Evolutionary conservation across 495 filamentous ascomycete species (phyloP).

Genomic region (Penicillium dipodomyicola): DNA sequence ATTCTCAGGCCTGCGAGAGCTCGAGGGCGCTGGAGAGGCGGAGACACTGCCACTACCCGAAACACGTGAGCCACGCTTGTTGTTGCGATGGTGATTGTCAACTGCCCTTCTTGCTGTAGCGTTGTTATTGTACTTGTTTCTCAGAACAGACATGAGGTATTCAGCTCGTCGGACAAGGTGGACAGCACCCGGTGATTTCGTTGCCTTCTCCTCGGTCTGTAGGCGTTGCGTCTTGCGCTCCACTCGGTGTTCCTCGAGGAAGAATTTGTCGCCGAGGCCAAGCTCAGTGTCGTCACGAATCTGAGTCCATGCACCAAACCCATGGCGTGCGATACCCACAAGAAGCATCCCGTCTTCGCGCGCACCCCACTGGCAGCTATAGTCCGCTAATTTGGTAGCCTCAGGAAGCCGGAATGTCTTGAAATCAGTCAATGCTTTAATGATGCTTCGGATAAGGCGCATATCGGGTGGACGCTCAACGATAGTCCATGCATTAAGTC

Average conservation of each 20-base stretch:
- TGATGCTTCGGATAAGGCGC: slow-evolving; percentile 73
- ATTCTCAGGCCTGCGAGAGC: slow-evolving; percentile 19
- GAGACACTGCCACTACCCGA: slow-evolving; percentile 48
- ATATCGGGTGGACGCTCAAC: slow-evolving; percentile 86
- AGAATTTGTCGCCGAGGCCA: slow-evolving; percentile 86
- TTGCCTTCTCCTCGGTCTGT: slow-evolving; percentile 68
- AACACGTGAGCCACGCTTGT: slow-evolving; percentile 58
- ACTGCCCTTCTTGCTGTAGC: slow-evolving; percentile 70
- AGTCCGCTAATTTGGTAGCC: slow-evolving; percentile 82
- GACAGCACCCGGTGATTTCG: slow-evolving; percentile 91
- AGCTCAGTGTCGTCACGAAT: slow-evolving; percentile 92
- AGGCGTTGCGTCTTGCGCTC: slow-evolving; percentile 90
- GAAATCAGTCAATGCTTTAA: slow-evolving; percentile 59
- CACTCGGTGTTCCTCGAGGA: slow-evolving; percentile 95
- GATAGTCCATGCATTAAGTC: slow-evolving; percentile 92
- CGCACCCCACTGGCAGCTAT: slow-evolving; percentile 85
- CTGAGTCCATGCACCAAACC: slow-evolving; percentile 88
- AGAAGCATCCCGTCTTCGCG: slow-evolving; percentile 97
- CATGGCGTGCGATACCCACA: slow-evolving; percentile 86
- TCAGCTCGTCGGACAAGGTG: slow-evolving; percentile 94
- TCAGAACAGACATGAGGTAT: slow-evolving; percentile 87
- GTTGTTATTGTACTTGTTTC: slow-evolving; percentile 68
- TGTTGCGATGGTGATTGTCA: slow-evolving; percentile 88
- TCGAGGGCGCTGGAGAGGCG: slow-evolving; percentile 53
- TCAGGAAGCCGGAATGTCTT: slow-evolving; percentile 83